Conservation (phyloP, 2,329 filamentous ascomycete species). For the Thermomyces lanuginosus region DNA sequence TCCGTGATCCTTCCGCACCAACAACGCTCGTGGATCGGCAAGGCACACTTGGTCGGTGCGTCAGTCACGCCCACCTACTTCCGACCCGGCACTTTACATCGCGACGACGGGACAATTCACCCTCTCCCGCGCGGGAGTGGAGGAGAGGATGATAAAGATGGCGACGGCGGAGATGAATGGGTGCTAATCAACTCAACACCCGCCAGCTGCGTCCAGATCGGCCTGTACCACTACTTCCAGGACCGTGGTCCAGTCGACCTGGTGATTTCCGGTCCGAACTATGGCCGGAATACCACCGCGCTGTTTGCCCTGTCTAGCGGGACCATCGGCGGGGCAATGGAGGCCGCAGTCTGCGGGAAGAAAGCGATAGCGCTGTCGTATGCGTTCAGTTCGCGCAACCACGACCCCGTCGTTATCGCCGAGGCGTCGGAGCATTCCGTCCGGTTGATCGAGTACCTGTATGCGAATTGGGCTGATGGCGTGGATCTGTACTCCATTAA, state of each 20-base stretch:
- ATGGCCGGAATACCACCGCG: constrained; percentile 66
- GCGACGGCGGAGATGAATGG: constrained; percentile 58
- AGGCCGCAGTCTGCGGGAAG: constrained; percentile 54
- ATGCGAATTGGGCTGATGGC: constrained; percentile 53
- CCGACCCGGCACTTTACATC: constrained; percentile 45
- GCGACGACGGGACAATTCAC: constrained; percentile 53
- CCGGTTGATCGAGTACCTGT: constrained; percentile 62
- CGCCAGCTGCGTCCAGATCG: constrained; percentile 67
- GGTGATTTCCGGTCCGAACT: constrained; percentile 67
- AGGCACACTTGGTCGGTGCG: constrained; percentile 89
- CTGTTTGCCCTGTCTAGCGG: constrained; percentile 64
- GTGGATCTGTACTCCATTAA: constrained; percentile 86
- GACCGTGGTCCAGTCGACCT: constrained; percentile 57
- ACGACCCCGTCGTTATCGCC: constrained; percentile 65
- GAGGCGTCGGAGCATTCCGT: constrained; percentile 61
- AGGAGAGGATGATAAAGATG: constrained; percentile 40
- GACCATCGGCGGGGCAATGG: constrained; percentile 60
- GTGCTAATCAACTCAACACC: constrained; percentile 67
- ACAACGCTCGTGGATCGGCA: constrained; percentile 95
- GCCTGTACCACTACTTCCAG: constrained; percentile 62
- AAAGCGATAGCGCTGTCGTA: constrained; percentile 71
- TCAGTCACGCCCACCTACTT: constrained; percentile 75
- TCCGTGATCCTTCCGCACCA: constrained; percentile 82
- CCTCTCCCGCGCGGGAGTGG: constrained; percentile 37
- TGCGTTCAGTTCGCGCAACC: constrained; percentile 73